Evolutionary conservation across 768 basidiomycete species (phyloP), one percentile per base, ranked within the genome.

Genomic region (Kwoniella sp.): DNA sequence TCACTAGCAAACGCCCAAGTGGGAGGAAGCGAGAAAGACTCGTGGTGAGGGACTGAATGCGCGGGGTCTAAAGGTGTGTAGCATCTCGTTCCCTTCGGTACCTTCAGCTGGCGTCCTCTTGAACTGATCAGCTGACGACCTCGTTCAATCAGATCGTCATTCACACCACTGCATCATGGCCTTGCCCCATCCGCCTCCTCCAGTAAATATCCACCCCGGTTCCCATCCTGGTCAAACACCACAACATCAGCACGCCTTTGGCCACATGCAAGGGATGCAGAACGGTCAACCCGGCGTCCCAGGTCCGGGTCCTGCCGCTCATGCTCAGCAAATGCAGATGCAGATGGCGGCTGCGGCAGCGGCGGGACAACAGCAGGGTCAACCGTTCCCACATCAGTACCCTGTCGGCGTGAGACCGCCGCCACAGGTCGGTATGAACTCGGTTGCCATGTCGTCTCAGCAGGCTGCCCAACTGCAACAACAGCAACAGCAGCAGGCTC

Each of bases 141-240:
- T n/a, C n/a, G n/a, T n/a, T n/a, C n/a, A n/a, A n/a, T n/a, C n/a
- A n/a, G n/a, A n/a, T n/a, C n/a, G n/a, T 20, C 37, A 14, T 38
- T 45, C 20, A 17, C 44, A 22, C 23, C 28, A 45, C 14, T 14
- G 14, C 49, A 50, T 40, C 46, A 60, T 60, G 59, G 59, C 59
- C 40, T 43, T 60, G 32, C 55, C 59, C 43, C 59, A 60, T 56
- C 59, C 59, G 26, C 59, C 59, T 27, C 55, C 55, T 40, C 38
- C 37, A 11, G 29, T 26, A n/a, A 39, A 44, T 22, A 51, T 41
- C 25, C 38, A 41, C 39, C 25, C 50, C 5, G 49, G 43, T 31
- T 33, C 49, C 9, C 55, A 56, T 28, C 54, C 50, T 20, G 29
- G 36, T 27, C 56, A 51, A 37, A 42, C 46, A 23, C 50, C 43